A percentile compares a stretch with the other conserved stretches of the same genome.
Evolutionary conservation across 192 early-diverging fungal genomes (phyloP).

Genomic region (Entomortierella parvispora): DNA sequence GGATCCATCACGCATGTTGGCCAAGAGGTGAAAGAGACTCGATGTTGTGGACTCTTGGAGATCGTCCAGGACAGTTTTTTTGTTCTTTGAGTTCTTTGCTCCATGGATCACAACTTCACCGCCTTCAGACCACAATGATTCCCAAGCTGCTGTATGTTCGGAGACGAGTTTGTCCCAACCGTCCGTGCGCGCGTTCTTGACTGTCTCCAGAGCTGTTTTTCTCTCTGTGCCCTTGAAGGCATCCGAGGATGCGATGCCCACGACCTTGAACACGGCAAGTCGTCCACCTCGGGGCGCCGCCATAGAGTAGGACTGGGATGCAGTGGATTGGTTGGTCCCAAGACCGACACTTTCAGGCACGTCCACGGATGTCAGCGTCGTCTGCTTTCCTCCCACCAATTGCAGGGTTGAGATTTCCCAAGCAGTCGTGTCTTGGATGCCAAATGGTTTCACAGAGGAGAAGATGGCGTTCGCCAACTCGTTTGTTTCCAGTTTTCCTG

Average conservation of each 20-base stretch:
- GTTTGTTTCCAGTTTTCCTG: slow-evolving; percentile 21
- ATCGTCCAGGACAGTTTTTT: slow-evolving; percentile 17
- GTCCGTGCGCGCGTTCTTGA: slow-evolving; percentile 19
- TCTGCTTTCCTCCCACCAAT: slow-evolving; percentile 2
- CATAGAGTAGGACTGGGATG: slow-evolving; percentile 33
- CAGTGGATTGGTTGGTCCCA: slow-evolving; percentile 22
- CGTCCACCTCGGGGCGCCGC: slow-evolving; percentile 4
- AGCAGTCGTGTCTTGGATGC: slow-evolving; percentile 40
- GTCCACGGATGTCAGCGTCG: slow-evolving; percentile 8
- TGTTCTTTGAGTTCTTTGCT: slow-evolving; percentile 18
- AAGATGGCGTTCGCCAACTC: slow-evolving; percentile 39
- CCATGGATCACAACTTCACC: slow-evolving; percentile 44
- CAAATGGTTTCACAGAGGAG: slow-evolving; percentile 28
- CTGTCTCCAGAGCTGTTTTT: slow-evolving; percentile 28
- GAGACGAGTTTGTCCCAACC: slow-evolving; percentile 35
- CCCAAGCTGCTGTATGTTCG: slow-evolving; percentile 42
- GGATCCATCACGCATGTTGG: slow-evolving; percentile 36
- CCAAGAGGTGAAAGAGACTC: slow-evolving; percentile 42
- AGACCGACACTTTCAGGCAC: slow-evolving; percentile 38
- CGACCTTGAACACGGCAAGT: slow-evolving; percentile 33
- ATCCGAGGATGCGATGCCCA: slow-evolving; percentile 49
- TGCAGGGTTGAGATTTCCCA: slow-evolving; percentile 46
- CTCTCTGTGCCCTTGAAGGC: slow-evolving; percentile 30
- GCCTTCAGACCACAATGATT: slow-evolving; percentile 35
- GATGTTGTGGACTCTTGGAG: slow-evolving; percentile 33